Evolutionary conservation across 1,139 yeast genomes (phyloP).

Genomic region (Debaryomyces udenii): DNA sequence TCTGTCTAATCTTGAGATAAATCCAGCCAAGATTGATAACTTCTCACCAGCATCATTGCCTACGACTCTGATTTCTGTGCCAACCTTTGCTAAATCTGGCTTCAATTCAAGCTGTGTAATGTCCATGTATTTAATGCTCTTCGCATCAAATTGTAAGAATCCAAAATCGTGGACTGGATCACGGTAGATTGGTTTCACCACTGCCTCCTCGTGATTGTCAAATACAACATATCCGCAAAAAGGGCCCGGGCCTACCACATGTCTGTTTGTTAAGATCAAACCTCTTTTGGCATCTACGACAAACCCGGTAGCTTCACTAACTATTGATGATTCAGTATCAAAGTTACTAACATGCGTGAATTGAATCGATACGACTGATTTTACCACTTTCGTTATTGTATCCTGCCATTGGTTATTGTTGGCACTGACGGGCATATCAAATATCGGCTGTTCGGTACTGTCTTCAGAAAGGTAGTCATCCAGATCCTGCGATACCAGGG

Average conservation of each 20-base stretch:
- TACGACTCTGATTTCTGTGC: slow-evolving; percentile 89
- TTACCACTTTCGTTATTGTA: slow-evolving; percentile 81
- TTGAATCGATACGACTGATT: slow-evolving; percentile 86
- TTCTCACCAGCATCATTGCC: slow-evolving; percentile 98
- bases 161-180: slow-evolving; percentile 91
- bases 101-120: slow-evolving; percentile 66
- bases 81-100: slow-evolving; percentile 86
- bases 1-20: slow-evolving; percentile 87
- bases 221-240: slow-evolving; percentile 89
- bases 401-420: slow-evolving; percentile 61
- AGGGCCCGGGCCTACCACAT: slow-evolving; percentile 95
- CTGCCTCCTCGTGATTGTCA: slow-evolving; percentile 93
- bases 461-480: slow-evolving; percentile 22
- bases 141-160: slow-evolving; percentile 74
- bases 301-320: slow-evolving; percentile 92
- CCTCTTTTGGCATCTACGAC: slow-evolving; percentile 87
- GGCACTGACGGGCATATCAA: slow-evolving; percentile 16
- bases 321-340: slow-evolving; percentile 81
- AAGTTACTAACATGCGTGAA: slow-evolving; percentile 85
- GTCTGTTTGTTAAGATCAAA: slow-evolving; percentile 85
- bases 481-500: slow-evolving; percentile 12
- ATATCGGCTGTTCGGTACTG: slow-evolving; percentile 17
- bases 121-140: slow-evolving; percentile 70
- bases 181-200: slow-evolving; percentile 78
- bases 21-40: slow-evolving; percentile 83